These are phyloP conservation scores for Oryza glaberrima DNA, from an alignment of 176 grass and related monocot species.

Conservation along the genomic window DNA sequence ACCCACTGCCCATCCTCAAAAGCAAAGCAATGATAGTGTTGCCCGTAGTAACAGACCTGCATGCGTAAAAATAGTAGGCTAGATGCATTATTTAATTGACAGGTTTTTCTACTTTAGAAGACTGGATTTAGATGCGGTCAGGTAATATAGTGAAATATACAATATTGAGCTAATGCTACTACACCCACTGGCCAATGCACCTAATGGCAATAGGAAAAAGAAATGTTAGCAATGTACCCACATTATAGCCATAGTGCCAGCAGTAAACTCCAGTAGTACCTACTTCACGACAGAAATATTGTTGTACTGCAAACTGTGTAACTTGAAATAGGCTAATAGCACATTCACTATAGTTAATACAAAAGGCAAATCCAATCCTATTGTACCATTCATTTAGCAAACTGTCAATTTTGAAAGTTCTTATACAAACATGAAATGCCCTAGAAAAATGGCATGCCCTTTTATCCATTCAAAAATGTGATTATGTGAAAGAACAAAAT, in stretches of 20 bases:
- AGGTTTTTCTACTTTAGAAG: not conserved
- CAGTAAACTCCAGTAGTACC: not conserved
- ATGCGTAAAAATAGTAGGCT: constrained; percentile 38
- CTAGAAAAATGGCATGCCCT: not conserved
- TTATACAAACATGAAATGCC: not conserved
- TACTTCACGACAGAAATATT: not conserved
- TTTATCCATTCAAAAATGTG: constrained; percentile 25
- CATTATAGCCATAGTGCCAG: not conserved
- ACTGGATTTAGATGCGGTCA: constrained; percentile 4
- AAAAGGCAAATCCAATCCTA: not conserved
- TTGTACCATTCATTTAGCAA: not conserved
- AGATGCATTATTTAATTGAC: not conserved
- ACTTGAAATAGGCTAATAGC: constrained; percentile 1
- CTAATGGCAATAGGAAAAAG: not conserved
- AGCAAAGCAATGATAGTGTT: constrained; percentile 99
- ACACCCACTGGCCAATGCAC: not conserved
- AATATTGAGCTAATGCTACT: constrained; percentile 8
- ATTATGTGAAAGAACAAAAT: not conserved
- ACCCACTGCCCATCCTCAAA: constrained; percentile 87
- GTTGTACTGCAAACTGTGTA: constrained; percentile 9
- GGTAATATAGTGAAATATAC: constrained; percentile 4
- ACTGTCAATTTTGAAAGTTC: not conserved
- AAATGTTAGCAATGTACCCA: not conserved
- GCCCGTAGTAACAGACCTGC: constrained; percentile 98
- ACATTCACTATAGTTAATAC: not conserved